phyloP scores from a whole-genome alignment of 768 basidiomycete genomes.

The Lactarius sanguifluus region DNA sequence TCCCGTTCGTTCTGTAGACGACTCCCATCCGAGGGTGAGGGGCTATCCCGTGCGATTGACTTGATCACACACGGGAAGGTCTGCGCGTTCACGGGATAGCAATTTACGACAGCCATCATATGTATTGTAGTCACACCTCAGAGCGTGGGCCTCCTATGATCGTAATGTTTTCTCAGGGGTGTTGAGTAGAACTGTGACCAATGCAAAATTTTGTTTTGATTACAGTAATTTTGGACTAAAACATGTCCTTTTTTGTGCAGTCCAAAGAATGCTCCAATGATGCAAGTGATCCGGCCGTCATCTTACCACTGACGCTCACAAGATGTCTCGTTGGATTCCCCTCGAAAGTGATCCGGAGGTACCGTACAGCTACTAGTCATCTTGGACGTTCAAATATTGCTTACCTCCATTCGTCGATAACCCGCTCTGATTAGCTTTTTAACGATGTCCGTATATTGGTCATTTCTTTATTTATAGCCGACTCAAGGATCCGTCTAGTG shows the following conservation, averaged over 20 bases:
- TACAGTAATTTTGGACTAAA: not conserved
- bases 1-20: too few species aligned
- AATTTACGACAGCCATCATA: not conserved
- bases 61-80: not conserved
- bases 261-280: not conserved
- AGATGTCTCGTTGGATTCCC: constrained; percentile 59
- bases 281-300: not conserved
- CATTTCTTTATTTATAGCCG: constrained; percentile 8
- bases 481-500: not conserved
- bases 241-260: not conserved
- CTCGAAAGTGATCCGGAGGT: constrained; percentile 74
- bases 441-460: constrained; percentile 17
- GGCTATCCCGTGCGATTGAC: too few species aligned
- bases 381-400: not conserved
- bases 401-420: constrained; percentile 35
- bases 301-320: not conserved
- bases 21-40: too few species aligned
- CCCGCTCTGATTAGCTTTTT: constrained; percentile 17
- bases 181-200: too few species aligned
- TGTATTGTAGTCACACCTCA: not conserved
- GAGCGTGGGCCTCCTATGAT: not conserved
- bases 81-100: not conserved
- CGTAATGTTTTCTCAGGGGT: too few species aligned
- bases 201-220: too few species aligned
- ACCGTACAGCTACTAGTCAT: not conserved